Evolutionary conservation across 305 asterid species (phyloP), one percentile per base, ranked within the genome.

Genomic region (Stenogyne calaminthoides): DNA sequence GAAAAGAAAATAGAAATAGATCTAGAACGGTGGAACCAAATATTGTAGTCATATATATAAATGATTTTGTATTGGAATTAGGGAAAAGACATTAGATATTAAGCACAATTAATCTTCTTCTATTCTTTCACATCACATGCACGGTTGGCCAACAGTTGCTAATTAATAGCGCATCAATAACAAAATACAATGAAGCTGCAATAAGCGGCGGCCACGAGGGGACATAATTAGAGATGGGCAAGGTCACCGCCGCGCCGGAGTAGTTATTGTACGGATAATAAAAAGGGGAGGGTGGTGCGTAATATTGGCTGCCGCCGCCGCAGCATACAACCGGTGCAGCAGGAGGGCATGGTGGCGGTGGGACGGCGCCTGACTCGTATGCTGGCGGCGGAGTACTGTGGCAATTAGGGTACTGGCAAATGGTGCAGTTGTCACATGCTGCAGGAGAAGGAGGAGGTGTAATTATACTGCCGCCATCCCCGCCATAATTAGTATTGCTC

Each of bases 341-440:
- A 14, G 88, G 84, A 3, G 81, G 82, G 70, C 88, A 81, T 9
- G 83, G 81, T 0, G 84, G 83, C n/a, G 84, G 76, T 0, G 84
- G 76, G 19, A 46, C 22, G 34, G 51, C 54, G 67, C 16, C 44
- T 0, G 79, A 37, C 12, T 69, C 61, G 69, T 47, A 20, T 2
- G 25, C 64, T 3, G 55, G 11, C 18, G 78, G 74, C 55, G 77
- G 77, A 2, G 77, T 67, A n/a, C n/a, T n/a, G 71, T 65, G 77
- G 84, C 81, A 81, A n/a, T n/a, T n/a, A 42, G 79, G 78, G 76
- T 68, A 81, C 69, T 77, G 84, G 32, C 86, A 81, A 15, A 80
- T 81, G 70, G 85, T 70, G 77, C 87, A 80, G 73, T 80, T 80
- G 47, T 66, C 55, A 20, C 87, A 83, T 6, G 78, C 52, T 6